phyloP scores from a whole-genome alignment of 352 stramenopile genomes.

The Thraustochytrium sp. region DNA sequence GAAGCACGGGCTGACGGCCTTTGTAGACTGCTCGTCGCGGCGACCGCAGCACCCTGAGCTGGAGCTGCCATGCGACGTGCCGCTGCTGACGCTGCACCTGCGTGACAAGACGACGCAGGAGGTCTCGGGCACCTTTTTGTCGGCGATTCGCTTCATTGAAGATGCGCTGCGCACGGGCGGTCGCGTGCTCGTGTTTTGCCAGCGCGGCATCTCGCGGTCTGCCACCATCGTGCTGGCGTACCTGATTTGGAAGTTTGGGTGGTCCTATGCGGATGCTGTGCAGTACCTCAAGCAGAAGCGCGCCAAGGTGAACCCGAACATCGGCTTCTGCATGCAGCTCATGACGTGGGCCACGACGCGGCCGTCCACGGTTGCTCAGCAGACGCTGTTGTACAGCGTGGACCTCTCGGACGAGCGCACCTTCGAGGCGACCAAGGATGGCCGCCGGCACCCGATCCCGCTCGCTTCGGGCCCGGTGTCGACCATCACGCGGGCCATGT shows the following conservation, averaged over 20 bases:
- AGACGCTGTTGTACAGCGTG: not conserved
- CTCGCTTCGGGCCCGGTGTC: not conserved
- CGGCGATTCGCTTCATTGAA: conserved; percentile 12
- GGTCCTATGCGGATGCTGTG: not conserved
- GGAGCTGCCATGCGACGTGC: not conserved
- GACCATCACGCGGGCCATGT: not conserved
- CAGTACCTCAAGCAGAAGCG: conserved; percentile 33
- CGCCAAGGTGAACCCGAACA: conserved; percentile 21
- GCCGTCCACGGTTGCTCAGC: not conserved
- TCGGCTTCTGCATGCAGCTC: conserved; percentile 36
- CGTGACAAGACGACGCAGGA: conserved; percentile 33
- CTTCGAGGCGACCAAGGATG: not conserved
- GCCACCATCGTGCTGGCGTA: conserved; percentile 38
- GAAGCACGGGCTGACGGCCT: not conserved
- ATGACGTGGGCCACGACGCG: conserved; percentile 1
- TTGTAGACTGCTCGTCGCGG: not conserved
- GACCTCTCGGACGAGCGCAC: not conserved
- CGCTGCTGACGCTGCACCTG: not conserved
- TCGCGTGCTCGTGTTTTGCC: conserved; percentile 20
- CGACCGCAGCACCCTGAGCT: not conserved
- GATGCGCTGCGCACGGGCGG: not conserved
- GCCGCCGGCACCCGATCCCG: not conserved
- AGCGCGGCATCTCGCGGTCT: conserved; percentile 34
- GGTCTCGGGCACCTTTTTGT: not conserved
- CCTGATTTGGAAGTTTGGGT: conserved; percentile 8